A percentile compares a stretch with the other conserved stretches of the same genome.
phyloP scores from a whole-genome alignment of 108 stramenopile genomes.

The Mayamaea pseudoterrestris region DNA sequence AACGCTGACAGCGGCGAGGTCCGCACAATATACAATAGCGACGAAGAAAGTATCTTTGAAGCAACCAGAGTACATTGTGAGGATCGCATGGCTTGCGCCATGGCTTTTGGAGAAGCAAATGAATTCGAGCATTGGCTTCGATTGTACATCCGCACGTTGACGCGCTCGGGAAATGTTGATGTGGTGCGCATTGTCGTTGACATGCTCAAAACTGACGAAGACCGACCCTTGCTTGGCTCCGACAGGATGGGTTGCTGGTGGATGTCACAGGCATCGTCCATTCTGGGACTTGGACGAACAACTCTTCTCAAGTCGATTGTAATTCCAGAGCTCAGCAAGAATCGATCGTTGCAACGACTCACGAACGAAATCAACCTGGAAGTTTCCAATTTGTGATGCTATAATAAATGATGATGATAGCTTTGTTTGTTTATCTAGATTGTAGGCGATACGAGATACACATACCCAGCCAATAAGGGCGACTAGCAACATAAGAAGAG shows the following conservation, averaged over 20 bases:
- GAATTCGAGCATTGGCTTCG: slow-evolving; percentile 65
- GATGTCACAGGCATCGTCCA: slow-evolving; percentile 27
- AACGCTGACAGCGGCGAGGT: not conserved
- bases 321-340: slow-evolving; percentile 76
- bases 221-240: not conserved
- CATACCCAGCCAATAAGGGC: too few species aligned
- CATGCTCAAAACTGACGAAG: slow-evolving; percentile 21
- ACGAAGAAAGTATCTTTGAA: slow-evolving; percentile 14
- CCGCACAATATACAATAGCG: not conserved
- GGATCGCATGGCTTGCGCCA: slow-evolving; percentile 76
- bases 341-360: slow-evolving; percentile 58
- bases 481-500: too few species aligned
- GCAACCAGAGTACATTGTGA: slow-evolving; percentile 74
- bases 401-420: too few species aligned
- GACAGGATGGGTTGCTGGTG: slow-evolving; percentile 35
- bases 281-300: slow-evolving; percentile 38
- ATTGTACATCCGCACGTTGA: slow-evolving; percentile 31
- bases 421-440: too few species aligned
- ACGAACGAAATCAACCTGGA: slow-evolving; percentile 74
- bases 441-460: too few species aligned
- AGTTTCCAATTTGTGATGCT: too few species aligned
- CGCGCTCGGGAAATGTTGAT: slow-evolving; percentile 30
- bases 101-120: slow-evolving; percentile 42
- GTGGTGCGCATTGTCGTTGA: slow-evolving; percentile 55
- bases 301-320: slow-evolving; percentile 33